phyloP scores from a whole-genome alignment of 192 early-diverging fungal species.

The Jimgerdemannia lactiflua region DNA sequence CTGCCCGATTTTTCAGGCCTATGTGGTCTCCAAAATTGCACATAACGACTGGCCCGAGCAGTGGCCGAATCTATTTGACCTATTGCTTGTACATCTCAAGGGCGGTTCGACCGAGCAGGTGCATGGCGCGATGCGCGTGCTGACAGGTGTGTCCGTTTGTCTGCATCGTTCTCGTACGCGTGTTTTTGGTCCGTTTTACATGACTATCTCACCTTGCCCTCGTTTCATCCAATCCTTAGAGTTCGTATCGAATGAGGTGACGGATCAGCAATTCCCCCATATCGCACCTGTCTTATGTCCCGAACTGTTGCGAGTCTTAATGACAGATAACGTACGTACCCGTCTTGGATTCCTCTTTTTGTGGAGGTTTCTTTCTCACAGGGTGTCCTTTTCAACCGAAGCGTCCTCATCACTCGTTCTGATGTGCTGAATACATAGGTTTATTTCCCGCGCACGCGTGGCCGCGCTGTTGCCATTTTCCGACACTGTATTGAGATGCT shows the following conservation, averaged over 20 bases:
- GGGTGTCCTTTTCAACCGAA: too few relatives aligned
- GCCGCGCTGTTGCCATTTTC: conserved; percentile 78
- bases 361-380: too few relatives aligned
- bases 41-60: conserved; percentile 91
- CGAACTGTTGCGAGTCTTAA: conserved; percentile 79
- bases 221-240: conserved; percentile 36
- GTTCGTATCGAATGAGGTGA: conserved; percentile 83
- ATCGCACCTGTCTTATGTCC: conserved; percentile 81
- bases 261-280: conserved; percentile 81
- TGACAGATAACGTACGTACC: conserved; percentile 46
- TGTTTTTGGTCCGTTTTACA: not conserved
- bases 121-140: conserved; percentile 86
- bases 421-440: conserved; percentile 28
- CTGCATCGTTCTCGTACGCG: conserved; percentile 1
- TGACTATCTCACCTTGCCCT: conserved; percentile 5
- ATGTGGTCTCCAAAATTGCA: conserved; percentile 85
- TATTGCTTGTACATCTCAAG: conserved; percentile 66
- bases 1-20: conserved; percentile 51
- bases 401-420: too few relatives aligned
- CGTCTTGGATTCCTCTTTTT: not conserved
- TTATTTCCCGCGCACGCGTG: conserved; percentile 64
- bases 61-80: conserved; percentile 87
- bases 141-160: conserved; percentile 37
- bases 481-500: conserved; percentile 84
- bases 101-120: conserved; percentile 65